Evolutionary conservation across 768 basidiomycete genomes (phyloP), one percentile per base, ranked within the genome.

Genomic region (Leccinellum rugosiceps): DNA sequence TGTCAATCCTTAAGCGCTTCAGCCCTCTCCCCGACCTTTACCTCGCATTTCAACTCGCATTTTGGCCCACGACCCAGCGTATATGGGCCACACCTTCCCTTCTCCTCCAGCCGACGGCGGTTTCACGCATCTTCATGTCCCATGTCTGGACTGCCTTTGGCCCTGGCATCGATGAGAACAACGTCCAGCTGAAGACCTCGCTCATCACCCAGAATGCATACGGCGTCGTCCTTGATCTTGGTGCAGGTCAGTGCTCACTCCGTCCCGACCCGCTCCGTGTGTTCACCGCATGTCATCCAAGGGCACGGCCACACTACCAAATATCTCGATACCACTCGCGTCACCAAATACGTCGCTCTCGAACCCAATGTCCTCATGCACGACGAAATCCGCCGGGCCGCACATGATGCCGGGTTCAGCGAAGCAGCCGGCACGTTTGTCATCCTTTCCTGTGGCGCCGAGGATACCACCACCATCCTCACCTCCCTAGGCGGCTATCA

Each of bases 341-440:
- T 90, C 19, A 79, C 81, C 1, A 82, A 76, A 66, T 90, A 91
- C 61, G 74, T 90, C 49, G 89, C 88, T 1, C 68, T 91, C 6
- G 89, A 91, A 63, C 89, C 90, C 6, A 91, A 90, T 62, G 53
- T 60, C 5, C 69, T 74, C 53, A 88, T 90, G 87, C 87, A 90
- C 64, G 55, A 72, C 5, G 65, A 75, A 17, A 80, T 92, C 35
- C 79, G 83, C 25, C 66, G 64, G 2, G 65, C 68, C 4, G 88
- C 87, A 4, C 67, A 72, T 26, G 66, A 69, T 3, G 79, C 75
- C 6, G 87, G 87, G 1, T 87, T 78, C 65, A 71, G 55, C 10
- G 85, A 87, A 61, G 70, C 70, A 15, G 75, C 78, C 15, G 83
- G 83, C 2, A 77, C 80, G 0, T 73, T 90, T 2, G 43, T 83